Evolutionary conservation across 768 basidiomycete genomes (phyloP).

Genomic region (Amanita rubescens): DNA sequence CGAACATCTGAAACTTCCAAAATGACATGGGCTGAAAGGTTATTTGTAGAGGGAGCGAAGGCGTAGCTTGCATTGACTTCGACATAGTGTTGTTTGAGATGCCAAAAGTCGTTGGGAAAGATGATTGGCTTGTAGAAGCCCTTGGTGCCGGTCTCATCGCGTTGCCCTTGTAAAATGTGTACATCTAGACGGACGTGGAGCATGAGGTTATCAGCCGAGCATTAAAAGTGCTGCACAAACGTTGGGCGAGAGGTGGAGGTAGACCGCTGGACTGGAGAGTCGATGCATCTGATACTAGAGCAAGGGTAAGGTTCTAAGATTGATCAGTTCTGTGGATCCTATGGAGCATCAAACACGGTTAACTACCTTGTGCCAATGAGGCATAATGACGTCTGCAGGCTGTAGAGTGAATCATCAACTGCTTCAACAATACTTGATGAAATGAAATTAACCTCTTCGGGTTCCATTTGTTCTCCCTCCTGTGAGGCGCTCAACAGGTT

Average conservation of each 20-base stretch:
- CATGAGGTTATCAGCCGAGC: slow-evolving; percentile 9
- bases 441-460: slow-evolving; percentile 41
- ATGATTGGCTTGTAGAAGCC: slow-evolving; percentile 83
- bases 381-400: slow-evolving; percentile 48
- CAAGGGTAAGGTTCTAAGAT: slow-evolving; percentile 76
- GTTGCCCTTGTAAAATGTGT: slow-evolving; percentile 46
- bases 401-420: slow-evolving; percentile 17
- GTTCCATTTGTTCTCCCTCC: slow-evolving; percentile 31
- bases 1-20: slow-evolving; percentile 83
- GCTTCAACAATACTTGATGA: not conserved
- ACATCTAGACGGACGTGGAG: slow-evolving; percentile 39
- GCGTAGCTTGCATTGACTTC: slow-evolving; percentile 85
- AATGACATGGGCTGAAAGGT: slow-evolving; percentile 80
- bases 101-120: slow-evolving; percentile 96
- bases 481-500: slow-evolving; percentile 53
- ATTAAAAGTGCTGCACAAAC: slow-evolving; percentile 36
- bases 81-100: slow-evolving; percentile 69
- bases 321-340: not conserved
- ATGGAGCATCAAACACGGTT: slow-evolving; percentile 13
- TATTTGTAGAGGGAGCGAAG: slow-evolving; percentile 70
- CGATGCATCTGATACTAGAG: slow-evolving; percentile 68
- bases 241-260: slow-evolving; percentile 51
- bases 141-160: slow-evolving; percentile 57
- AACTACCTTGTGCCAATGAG: slow-evolving; percentile 86
- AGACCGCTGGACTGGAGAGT: slow-evolving; percentile 46